Conservation (phyloP, 495 filamentous ascomycete species). For the Hamigera avellanea region DNA sequence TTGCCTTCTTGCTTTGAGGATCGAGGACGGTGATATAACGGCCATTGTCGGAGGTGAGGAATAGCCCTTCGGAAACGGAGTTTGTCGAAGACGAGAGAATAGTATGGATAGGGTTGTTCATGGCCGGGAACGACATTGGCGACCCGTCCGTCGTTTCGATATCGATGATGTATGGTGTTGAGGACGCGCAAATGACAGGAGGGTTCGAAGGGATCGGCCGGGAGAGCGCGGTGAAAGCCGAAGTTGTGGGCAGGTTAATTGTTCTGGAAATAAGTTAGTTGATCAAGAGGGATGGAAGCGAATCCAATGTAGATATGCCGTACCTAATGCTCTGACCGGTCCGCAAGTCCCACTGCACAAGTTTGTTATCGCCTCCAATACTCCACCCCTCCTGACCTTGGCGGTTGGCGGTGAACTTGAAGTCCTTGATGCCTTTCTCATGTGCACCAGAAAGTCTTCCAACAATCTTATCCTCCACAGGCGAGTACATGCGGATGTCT, state of each 20-base stretch:
- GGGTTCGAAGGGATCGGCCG: slow-evolving; percentile 29
- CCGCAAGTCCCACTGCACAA: slow-evolving; percentile 48
- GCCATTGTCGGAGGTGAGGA: slow-evolving; percentile 40
- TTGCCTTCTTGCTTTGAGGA: slow-evolving; percentile 19
- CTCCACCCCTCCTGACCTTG: slow-evolving; percentile 42
- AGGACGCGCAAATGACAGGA: slow-evolving; percentile 43
- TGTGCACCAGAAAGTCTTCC: slow-evolving; percentile 39
- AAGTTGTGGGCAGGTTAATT: slow-evolving; percentile 34
- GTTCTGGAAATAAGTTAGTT: slow-evolving; percentile 21
- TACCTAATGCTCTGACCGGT: slow-evolving; percentile 38
- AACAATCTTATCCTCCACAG: slow-evolving; percentile 37
- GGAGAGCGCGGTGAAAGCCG: slow-evolving; percentile 27
- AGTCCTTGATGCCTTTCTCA: slow-evolving; percentile 41
- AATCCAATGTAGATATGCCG: slow-evolving; percentile 3
- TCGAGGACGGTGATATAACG: slow-evolving; percentile 47
- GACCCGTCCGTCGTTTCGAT: slow-evolving; percentile 28
- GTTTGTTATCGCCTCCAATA: slow-evolving; percentile 46
- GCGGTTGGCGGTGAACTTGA: slow-evolving; percentile 40
- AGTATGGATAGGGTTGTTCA: slow-evolving; percentile 41
- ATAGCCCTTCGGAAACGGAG: slow-evolving; percentile 22
- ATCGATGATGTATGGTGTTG: slow-evolving; percentile 41
- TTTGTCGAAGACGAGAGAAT: slow-evolving; percentile 30
- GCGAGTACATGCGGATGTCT: slow-evolving; percentile 43
- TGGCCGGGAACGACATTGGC: slow-evolving; percentile 36
- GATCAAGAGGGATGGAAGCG: background rate